A percentile compares a stretch with the other conserved stretches of the same genome.
Evolutionary conservation across 2,329 filamentous ascomycete genomes (phyloP).

Genomic region (Neobulgaria alba): DNA sequence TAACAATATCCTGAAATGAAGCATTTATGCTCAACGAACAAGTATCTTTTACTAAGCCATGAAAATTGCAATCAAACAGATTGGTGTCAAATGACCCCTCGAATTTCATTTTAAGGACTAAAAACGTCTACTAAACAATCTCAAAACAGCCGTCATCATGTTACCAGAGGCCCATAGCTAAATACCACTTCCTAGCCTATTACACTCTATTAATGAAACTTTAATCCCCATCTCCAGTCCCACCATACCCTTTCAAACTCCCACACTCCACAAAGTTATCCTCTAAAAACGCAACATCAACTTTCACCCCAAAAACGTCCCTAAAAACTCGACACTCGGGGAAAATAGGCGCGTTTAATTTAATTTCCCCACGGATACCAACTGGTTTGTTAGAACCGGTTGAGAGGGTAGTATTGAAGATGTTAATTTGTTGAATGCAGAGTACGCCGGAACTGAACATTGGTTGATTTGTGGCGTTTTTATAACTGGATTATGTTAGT

Average conservation of each 20-base stretch:
- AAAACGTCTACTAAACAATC: no score
- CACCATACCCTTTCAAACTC: not conserved
- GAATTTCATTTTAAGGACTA: no score
- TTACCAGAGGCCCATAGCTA: no score
- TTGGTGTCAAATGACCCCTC: no score
- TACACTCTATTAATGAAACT: no score
- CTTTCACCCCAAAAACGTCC: conserved; percentile 28
- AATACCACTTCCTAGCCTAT: no score
- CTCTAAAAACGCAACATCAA: conserved; percentile 34
- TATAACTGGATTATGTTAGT: conserved; percentile 11
- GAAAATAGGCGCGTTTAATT: conserved; percentile 27
- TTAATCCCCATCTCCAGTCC: not conserved
- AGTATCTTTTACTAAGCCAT: no score
- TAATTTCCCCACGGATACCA: conserved; percentile 28
- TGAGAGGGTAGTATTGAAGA: conserved; percentile 39
- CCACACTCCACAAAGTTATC: conserved; percentile 13
- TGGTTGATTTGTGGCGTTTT: conserved; percentile 47
- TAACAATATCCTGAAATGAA: no score
- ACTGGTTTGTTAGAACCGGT: conserved; percentile 27
- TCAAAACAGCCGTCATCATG: no score
- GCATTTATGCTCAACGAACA: no score
- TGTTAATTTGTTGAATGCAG: conserved; percentile 37
- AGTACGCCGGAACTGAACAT: conserved; percentile 33
- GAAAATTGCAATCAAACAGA: no score
- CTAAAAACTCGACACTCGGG: conserved; percentile 24